A percentile compares a stretch with the other conserved stretches of the same genome.
Evolutionary conservation across 225 moss, liverwort and hornwort species (phyloP).

Genomic region (Bryum argenteum): DNA sequence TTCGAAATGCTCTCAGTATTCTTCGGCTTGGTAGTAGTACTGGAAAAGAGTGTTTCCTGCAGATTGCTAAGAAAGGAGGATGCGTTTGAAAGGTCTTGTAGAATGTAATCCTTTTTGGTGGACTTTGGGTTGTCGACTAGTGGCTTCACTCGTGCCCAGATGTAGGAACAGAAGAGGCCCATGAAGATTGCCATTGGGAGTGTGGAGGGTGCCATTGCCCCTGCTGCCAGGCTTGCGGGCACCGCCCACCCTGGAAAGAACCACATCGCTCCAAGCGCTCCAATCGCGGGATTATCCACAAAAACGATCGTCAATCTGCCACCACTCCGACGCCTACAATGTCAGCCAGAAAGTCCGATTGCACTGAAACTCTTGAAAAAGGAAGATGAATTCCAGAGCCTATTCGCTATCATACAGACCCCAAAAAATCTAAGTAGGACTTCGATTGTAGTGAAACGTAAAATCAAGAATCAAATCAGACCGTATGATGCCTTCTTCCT

Average conservation of each 20-base stretch:
- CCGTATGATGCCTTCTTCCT: too few relatives aligned
- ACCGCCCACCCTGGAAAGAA: constrained; percentile 23
- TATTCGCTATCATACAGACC: too few relatives aligned
- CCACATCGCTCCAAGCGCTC: constrained; percentile 47
- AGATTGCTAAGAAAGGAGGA: constrained; percentile 46
- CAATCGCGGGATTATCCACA: constrained; percentile 4
- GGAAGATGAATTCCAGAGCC: too few relatives aligned
- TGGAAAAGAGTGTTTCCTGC: constrained; percentile 40
- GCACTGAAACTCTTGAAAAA: too few relatives aligned
- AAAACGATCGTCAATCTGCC: background rate
- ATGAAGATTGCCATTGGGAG: constrained; percentile 45
- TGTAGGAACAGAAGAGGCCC: constrained; percentile 47
- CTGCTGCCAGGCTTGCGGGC: background rate
- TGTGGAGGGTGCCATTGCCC: constrained; percentile 36
- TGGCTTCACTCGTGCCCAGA: constrained; percentile 60
- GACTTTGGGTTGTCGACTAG: constrained; percentile 31
- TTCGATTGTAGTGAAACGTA: too few relatives aligned
- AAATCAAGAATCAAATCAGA: too few relatives aligned
- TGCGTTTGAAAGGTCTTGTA: constrained; percentile 44
- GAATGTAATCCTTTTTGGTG: constrained; percentile 31
- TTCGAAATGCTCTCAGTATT: constrained; percentile 56
- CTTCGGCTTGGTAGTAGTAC: constrained; percentile 13
- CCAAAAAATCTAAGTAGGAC: too few relatives aligned
- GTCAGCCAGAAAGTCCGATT: too few relatives aligned
- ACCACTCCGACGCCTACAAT: too few relatives aligned